These are phyloP conservation scores for Fibroporia radiculosa DNA, from an alignment of 768 basidiomycete genomes.

Conservation along the genomic window DNA sequence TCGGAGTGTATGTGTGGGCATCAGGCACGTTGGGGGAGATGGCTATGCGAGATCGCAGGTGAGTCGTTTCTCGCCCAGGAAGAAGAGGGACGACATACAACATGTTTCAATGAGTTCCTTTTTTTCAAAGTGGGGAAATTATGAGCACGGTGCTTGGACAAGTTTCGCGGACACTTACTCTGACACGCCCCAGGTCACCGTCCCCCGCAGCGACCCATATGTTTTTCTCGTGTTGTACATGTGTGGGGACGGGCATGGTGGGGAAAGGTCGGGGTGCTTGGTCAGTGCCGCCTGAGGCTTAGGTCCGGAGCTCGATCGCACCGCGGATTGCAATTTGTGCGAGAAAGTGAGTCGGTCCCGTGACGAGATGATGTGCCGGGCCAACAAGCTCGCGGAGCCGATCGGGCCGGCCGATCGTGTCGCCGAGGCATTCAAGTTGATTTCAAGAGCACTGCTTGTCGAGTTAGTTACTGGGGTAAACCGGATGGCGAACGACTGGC, in stretches of 20 bases:
- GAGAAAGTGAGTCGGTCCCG: too few relatives aligned
- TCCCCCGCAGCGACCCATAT: conserved; percentile 94
- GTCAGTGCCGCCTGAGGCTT: too few relatives aligned
- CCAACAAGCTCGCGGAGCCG: too few relatives aligned
- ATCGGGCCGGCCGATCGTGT: too few relatives aligned
- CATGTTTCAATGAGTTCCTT: conserved; percentile 56
- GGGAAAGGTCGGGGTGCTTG: neutral
- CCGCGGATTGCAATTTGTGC: too few relatives aligned
- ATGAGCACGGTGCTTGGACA: neutral
- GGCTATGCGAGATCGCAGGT: conserved; percentile 16
- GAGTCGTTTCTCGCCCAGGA: neutral
- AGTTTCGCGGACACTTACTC: conserved; percentile 36
- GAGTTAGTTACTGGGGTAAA: too few relatives aligned
- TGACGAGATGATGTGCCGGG: too few relatives aligned
- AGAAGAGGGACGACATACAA: conserved; percentile 22
- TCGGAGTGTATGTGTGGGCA: conserved; percentile 71
- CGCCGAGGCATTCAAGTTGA: too few relatives aligned
- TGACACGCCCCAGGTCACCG: conserved; percentile 74
- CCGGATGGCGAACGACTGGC: too few relatives aligned
- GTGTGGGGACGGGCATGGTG: conserved; percentile 26
- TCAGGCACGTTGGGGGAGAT: conserved; percentile 69
- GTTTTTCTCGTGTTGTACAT: conserved; percentile 40
- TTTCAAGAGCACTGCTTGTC: too few relatives aligned
- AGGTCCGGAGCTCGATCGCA: too few relatives aligned
- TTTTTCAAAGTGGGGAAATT: conserved; percentile 6